These are phyloP conservation scores for Plantago elongata DNA, from an alignment of 257 asterid genomes.

Conservation along the genomic window DNA sequence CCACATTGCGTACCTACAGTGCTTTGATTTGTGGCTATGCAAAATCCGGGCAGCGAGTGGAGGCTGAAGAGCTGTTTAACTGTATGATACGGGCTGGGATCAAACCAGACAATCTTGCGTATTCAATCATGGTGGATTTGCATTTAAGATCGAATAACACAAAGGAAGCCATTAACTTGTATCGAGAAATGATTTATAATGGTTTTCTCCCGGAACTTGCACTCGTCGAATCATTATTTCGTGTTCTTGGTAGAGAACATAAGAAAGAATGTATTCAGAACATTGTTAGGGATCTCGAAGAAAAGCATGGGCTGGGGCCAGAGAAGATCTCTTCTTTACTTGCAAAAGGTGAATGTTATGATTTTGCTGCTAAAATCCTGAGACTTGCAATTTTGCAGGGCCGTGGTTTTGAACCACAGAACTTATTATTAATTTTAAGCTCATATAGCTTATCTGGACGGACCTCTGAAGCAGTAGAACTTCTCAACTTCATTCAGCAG, in stretches of 20 bases:
- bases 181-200: conserved; percentile 60
- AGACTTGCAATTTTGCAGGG: conserved; percentile 57
- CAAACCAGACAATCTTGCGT: conserved; percentile 79
- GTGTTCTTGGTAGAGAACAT: conserved; percentile 49
- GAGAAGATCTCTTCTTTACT: conserved; percentile 65
- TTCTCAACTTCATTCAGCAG: conserved; percentile 60
- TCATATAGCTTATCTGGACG: conserved; percentile 83
- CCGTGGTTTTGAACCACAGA: conserved; percentile 43
- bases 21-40: conserved; percentile 96
- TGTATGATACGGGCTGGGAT: conserved; percentile 87
- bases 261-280: conserved; percentile 40
- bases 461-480: conserved; percentile 64
- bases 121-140: conserved; percentile 75
- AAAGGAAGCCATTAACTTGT: conserved; percentile 54
- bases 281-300: conserved; percentile 67
- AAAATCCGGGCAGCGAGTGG: conserved; percentile 60
- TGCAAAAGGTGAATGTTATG: conserved; percentile 68
- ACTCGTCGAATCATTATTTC: conserved; percentile 56
- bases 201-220: conserved; percentile 65
- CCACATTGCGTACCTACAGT: conserved; percentile 81
- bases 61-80: conserved; percentile 66
- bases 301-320: conserved; percentile 48
- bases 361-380: conserved; percentile 65
- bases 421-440: conserved; percentile 60
- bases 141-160: conserved; percentile 61